A percentile compares a stretch with the other conserved stretches of the same genome.
These are phyloP conservation scores for Tricholoma hemisulphureum DNA, from an alignment of 768 basidiomycete species.

Conservation along the genomic window DNA sequence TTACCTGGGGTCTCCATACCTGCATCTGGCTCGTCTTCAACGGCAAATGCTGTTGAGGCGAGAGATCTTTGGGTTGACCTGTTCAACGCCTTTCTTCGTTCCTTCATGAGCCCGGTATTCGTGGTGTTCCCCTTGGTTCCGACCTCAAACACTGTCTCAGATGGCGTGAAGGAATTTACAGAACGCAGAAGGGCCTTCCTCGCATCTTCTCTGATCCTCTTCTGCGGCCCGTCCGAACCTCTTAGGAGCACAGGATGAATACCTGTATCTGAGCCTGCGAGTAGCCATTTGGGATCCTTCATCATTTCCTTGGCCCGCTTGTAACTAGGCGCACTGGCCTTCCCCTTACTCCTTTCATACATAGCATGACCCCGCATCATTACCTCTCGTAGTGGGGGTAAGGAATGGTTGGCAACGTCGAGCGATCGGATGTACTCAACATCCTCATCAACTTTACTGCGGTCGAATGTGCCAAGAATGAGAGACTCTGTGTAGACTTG, in stretches of 20 bases:
- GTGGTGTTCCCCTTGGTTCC: slow-evolving; percentile 66
- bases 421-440: slow-evolving; percentile 74
- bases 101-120: slow-evolving; percentile 81
- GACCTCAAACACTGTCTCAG: slow-evolving; percentile 90
- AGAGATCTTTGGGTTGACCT: slow-evolving; percentile 58
- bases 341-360: slow-evolving; percentile 93
- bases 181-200: slow-evolving; percentile 65
- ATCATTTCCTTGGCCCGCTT: slow-evolving; percentile 86
- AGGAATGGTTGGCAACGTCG: slow-evolving; percentile 59
- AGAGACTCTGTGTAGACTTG: slow-evolving; percentile 69
- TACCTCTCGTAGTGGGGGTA: slow-evolving; percentile 70
- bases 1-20: slow-evolving; percentile 30
- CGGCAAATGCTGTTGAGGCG: slow-evolving; percentile 29
- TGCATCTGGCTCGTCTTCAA: slow-evolving; percentile 33
- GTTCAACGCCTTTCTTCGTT: slow-evolving; percentile 72
- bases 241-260: slow-evolving; percentile 70
- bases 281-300: slow-evolving; percentile 68
- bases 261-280: slow-evolving; percentile 61
- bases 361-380: slow-evolving; percentile 87
- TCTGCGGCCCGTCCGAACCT: slow-evolving; percentile 34
- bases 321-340: slow-evolving; percentile 83
- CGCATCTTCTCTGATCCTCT: slow-evolving; percentile 47
- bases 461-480: slow-evolving; percentile 79
- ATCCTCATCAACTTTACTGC: slow-evolving; percentile 78
- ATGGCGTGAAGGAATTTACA: slow-evolving; percentile 81